phyloP scores from a whole-genome alignment of 345 rosid genomes.

The Clarkia xantiana region DNA sequence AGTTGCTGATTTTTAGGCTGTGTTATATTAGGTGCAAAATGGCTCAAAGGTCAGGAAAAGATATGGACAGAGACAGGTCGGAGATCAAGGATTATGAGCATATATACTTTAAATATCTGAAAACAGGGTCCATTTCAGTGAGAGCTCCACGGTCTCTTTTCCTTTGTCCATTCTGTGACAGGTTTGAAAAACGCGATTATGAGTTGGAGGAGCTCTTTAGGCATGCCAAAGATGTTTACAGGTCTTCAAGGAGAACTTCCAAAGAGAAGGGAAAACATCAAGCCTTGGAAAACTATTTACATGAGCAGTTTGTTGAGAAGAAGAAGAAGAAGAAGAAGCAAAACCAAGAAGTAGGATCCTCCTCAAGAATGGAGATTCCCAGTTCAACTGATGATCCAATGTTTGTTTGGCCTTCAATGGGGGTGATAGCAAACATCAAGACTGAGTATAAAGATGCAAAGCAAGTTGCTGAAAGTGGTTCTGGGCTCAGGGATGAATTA shows the following conservation, averaged over 20 bases:
- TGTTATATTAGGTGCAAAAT: no score
- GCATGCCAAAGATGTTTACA: constrained; percentile 23
- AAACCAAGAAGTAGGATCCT: not conserved
- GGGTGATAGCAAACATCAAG: constrained; percentile 50
- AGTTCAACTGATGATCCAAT: constrained; percentile 5
- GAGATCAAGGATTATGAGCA: constrained; percentile 28
- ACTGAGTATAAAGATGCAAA: constrained; percentile 23
- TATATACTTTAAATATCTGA: constrained; percentile 28
- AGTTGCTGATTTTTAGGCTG: no score
- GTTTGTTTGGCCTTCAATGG: constrained; percentile 63
- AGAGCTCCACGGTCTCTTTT: constrained; percentile 19
- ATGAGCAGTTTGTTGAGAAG: constrained; percentile 17
- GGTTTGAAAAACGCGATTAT: constrained; percentile 21
- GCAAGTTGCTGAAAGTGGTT: constrained; percentile 44
- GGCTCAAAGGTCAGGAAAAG: no score
- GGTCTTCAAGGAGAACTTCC: constrained; percentile 13
- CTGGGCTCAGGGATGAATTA: constrained; percentile 33
- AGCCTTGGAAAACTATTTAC: constrained; percentile 35
- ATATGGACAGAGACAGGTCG: no score
- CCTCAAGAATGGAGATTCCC: not conserved
- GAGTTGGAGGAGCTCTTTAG: constrained; percentile 20
- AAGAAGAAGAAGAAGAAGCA: not conserved
- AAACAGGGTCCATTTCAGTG: constrained; percentile 17
- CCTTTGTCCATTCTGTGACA: constrained; percentile 40
- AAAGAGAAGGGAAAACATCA: constrained; percentile 32